phyloP scores from a whole-genome alignment of 1,139 yeast genomes.

The Candida labiduridarum region DNA sequence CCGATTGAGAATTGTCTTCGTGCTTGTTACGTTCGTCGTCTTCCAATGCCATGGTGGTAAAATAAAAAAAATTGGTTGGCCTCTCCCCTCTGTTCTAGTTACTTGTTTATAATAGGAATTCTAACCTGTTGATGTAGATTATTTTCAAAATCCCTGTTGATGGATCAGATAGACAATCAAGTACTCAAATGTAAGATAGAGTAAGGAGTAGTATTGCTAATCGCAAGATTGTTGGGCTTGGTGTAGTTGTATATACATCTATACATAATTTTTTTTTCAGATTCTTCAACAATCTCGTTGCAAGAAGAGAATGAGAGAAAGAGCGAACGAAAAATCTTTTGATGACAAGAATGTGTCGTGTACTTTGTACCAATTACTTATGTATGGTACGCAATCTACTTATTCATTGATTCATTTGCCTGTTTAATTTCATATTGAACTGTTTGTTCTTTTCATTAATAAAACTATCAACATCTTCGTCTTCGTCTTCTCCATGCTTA shows the following conservation, averaged over 20 bases:
- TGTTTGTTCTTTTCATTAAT: conserved; percentile 80
- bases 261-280: neutral
- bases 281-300: too few relatives aligned
- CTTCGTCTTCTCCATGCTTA: conserved; percentile 23
- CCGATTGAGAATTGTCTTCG: conserved; percentile 25
- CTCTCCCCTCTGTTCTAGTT: neutral
- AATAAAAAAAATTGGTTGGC: neutral
- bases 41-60: conserved; percentile 18
- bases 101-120: too few relatives aligned
- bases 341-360: conserved; percentile 1
- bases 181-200: neutral
- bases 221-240: too few relatives aligned
- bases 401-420: conserved; percentile 56
- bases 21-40: conserved; percentile 36
- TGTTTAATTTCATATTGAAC: conserved; percentile 70
- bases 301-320: neutral
- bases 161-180: too few relatives aligned
- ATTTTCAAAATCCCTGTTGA: too few relatives aligned
- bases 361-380: neutral
- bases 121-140: too few relatives aligned
- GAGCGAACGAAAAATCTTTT: conserved; percentile 3
- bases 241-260: neutral
- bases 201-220: neutral
- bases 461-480: conserved; percentile 37
- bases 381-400: neutral